Evolutionary conservation across 2,329 filamentous ascomycete genomes (phyloP).

Genomic region (Phialophora tarda): DNA sequence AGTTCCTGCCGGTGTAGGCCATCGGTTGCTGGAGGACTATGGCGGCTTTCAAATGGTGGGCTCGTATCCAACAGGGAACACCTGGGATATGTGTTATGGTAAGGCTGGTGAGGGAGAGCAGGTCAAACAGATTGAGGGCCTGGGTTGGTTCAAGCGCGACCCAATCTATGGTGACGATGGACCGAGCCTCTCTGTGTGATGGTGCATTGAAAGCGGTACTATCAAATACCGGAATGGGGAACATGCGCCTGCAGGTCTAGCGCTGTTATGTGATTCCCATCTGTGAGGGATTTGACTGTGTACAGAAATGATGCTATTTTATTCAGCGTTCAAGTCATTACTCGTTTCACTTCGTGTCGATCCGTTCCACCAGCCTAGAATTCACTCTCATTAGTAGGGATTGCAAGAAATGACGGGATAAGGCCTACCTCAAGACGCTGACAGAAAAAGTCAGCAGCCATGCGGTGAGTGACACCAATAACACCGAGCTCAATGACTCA

Average conservation of each 20-base stretch:
- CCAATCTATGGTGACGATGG: constrained; percentile 64
- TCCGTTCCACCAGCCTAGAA: constrained; percentile 48
- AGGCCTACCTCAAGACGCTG: constrained; percentile 71
- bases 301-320: constrained; percentile 11
- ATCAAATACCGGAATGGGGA: not conserved
- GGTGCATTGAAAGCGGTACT: not conserved
- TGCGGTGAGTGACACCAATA: constrained; percentile 81
- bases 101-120: constrained; percentile 61
- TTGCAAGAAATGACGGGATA: not conserved
- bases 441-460: constrained; percentile 91
- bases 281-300: not conserved
- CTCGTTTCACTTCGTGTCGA: constrained; percentile 36
- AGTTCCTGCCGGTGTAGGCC: constrained; percentile 69
- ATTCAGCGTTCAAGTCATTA: constrained; percentile 10
- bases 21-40: constrained; percentile 62
- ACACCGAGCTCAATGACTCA: constrained; percentile 75
- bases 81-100: constrained; percentile 77
- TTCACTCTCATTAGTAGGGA: constrained; percentile 40
- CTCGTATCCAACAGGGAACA: constrained; percentile 62
- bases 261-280: not conserved
- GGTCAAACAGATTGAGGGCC: constrained; percentile 53
- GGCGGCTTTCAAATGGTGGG: constrained; percentile 70
- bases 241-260: not conserved
- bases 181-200: constrained; percentile 54
- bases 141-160: constrained; percentile 66